phyloP scores from a whole-genome alignment of 768 basidiomycete genomes.

The Butyriboletus loyo region DNA sequence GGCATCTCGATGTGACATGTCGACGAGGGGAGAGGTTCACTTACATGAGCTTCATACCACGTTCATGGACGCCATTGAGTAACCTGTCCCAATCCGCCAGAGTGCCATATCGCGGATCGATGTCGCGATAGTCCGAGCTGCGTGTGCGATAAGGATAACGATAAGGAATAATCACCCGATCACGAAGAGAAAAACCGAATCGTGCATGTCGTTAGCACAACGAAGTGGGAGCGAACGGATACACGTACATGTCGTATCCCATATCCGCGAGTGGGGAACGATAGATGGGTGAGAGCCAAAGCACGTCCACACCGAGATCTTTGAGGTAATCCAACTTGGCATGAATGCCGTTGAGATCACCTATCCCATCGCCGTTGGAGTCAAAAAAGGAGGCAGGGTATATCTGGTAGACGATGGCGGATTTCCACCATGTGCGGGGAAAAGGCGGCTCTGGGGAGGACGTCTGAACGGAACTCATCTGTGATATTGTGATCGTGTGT shows the following conservation, averaged over 20 bases:
- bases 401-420: slow-evolving; percentile 61
- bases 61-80: slow-evolving; percentile 50
- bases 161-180: slow-evolving; percentile 2
- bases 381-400: slow-evolving; percentile 71
- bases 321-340: slow-evolving; percentile 67
- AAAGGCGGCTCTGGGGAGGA: slow-evolving; percentile 15
- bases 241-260: slow-evolving; percentile 65
- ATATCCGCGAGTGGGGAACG: slow-evolving; percentile 65
- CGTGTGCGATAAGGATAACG: slow-evolving; percentile 8
- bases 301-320: slow-evolving; percentile 60
- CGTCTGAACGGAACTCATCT: slow-evolving; percentile 1
- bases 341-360: slow-evolving; percentile 66
- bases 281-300: slow-evolving; percentile 67
- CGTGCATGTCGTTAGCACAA: neutral
- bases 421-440: slow-evolving; percentile 53
- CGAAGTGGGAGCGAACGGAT: neutral
- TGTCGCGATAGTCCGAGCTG: slow-evolving; percentile 63
- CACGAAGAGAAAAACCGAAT: neutral
- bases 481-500: neutral
- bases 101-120: slow-evolving; percentile 65
- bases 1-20: slow-evolving; percentile 15
- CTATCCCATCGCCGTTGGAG: slow-evolving; percentile 67
- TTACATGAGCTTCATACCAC: slow-evolving; percentile 70
- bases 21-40: slow-evolving; percentile 16
- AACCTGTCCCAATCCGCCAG: slow-evolving; percentile 58